A percentile compares a stretch with the other conserved stretches of the same genome.
phyloP scores from a whole-genome alignment of 495 filamentous ascomycete species.

The Thozetella sp. region DNA sequence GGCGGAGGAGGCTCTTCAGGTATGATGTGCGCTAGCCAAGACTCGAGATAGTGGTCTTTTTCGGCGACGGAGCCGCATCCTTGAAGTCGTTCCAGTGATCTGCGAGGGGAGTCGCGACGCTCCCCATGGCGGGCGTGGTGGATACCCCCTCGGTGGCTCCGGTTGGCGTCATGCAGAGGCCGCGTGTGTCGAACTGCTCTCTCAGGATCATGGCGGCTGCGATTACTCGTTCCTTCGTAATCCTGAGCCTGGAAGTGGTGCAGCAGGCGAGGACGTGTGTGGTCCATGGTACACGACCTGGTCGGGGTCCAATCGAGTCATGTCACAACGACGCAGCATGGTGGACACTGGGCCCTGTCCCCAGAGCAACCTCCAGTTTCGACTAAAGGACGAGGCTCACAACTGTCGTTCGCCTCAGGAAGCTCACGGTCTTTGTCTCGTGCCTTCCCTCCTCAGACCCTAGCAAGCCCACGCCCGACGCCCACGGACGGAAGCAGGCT shows the following conservation, averaged over 20 bases:
- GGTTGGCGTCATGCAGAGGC: not conserved
- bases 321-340: no score
- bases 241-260: not conserved
- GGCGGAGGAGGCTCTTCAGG: no score
- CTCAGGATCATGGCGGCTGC: not conserved
- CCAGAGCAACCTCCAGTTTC: no score
- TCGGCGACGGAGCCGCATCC: not conserved
- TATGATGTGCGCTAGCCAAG: constrained; percentile 36
- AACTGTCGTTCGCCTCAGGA: not conserved
- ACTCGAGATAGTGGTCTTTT: constrained; percentile 25
- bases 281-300: not conserved
- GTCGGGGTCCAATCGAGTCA: not conserved
- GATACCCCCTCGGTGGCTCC: not conserved
- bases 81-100: constrained; percentile 1
- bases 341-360: no score
- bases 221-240: not conserved
- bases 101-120: no score
- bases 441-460: not conserved
- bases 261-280: not conserved
- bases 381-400: no score
- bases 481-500: no score
- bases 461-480: not conserved
- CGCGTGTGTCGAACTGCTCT: not conserved
- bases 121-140: not conserved
- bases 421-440: not conserved